These are phyloP conservation scores for Kwoniella sp. DNA, from an alignment of 768 basidiomycete genomes.

Conservation along the genomic window DNA sequence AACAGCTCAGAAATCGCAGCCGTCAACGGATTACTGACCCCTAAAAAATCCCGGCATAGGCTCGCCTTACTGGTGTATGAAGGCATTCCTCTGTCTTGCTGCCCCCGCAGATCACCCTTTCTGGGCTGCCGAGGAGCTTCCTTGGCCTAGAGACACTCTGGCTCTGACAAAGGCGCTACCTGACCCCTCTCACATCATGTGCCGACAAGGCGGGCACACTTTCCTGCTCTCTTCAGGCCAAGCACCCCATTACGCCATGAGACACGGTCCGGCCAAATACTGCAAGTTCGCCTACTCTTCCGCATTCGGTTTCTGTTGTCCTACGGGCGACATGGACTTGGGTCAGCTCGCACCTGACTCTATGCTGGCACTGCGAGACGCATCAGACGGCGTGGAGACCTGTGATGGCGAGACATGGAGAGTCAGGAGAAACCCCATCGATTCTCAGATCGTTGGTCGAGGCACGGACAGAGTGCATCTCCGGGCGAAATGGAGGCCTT, in stretches of 20 bases:
- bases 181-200: slow-evolving; percentile 70
- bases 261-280: slow-evolving; percentile 76
- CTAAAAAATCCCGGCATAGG: too few relatives aligned
- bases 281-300: slow-evolving; percentile 75
- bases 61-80: slow-evolving; percentile 80
- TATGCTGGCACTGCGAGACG: slow-evolving; percentile 70
- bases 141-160: slow-evolving; percentile 62
- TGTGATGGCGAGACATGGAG: slow-evolving; percentile 70
- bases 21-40: slow-evolving; percentile 9
- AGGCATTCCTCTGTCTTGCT: slow-evolving; percentile 70
- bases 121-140: slow-evolving; percentile 70
- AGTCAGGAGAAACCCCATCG: slow-evolving; percentile 65
- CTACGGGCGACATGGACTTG: slow-evolving; percentile 67
- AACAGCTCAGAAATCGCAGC: too few relatives aligned
- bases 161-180: slow-evolving; percentile 62
- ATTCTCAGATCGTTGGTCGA: slow-evolving; percentile 60
- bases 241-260: slow-evolving; percentile 75
- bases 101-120: slow-evolving; percentile 70
- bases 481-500: slow-evolving; percentile 73
- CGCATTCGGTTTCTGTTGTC: slow-evolving; percentile 76
- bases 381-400: slow-evolving; percentile 54
- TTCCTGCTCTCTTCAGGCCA: slow-evolving; percentile 76
- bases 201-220: slow-evolving; percentile 64
- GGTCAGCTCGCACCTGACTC: slow-evolving; percentile 73
- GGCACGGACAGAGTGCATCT: slow-evolving; percentile 60